phyloP scores from a whole-genome alignment of 148 eudicot genomes.

The Euryodendron excelsum region DNA sequence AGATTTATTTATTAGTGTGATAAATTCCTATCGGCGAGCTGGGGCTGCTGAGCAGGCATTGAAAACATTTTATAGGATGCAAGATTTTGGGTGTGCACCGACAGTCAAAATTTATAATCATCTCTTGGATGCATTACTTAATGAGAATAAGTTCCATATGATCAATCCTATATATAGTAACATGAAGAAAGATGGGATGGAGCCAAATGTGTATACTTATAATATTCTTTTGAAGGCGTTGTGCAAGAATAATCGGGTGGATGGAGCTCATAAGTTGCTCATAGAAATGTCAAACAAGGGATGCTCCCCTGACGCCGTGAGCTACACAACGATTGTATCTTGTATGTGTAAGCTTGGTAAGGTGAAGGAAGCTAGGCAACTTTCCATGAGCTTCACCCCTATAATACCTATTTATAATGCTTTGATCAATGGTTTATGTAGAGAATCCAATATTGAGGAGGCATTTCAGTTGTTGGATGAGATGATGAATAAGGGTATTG shows the following conservation, averaged over 20 bases:
- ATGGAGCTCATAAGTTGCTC: conserved; percentile 71
- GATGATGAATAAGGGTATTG: conserved; percentile 47
- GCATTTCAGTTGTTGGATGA: conserved; percentile 57
- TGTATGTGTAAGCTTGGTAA: conserved; percentile 64
- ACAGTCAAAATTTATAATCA: conserved; percentile 78
- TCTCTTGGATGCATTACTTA: conserved; percentile 76
- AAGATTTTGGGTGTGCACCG: conserved; percentile 66
- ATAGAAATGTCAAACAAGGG: conserved; percentile 79
- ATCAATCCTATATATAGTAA: conserved; percentile 62
- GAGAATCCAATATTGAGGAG: conserved; percentile 37
- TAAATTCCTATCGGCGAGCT: conserved; percentile 43
- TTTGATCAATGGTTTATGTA: conserved; percentile 66
- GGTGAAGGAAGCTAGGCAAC: conserved; percentile 63
- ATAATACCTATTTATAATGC: conserved; percentile 75
- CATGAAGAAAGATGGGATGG: conserved; percentile 82
- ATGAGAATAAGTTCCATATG: conserved; percentile 66
- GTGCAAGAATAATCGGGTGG: conserved; percentile 69
- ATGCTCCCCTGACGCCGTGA: conserved; percentile 72
- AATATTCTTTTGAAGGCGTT: conserved; percentile 84
- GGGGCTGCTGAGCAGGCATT: conserved; percentile 69
- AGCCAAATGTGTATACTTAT: conserved; percentile 81
- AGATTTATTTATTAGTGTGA: conserved; percentile 64
- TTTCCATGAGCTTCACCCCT: conserved; percentile 46
- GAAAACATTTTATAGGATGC: conserved; percentile 70
- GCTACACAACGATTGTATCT: conserved; percentile 72